Evolutionary conservation across 2,329 filamentous ascomycete species (phyloP).

Genomic region (Phaeosphaeria sp.): DNA sequence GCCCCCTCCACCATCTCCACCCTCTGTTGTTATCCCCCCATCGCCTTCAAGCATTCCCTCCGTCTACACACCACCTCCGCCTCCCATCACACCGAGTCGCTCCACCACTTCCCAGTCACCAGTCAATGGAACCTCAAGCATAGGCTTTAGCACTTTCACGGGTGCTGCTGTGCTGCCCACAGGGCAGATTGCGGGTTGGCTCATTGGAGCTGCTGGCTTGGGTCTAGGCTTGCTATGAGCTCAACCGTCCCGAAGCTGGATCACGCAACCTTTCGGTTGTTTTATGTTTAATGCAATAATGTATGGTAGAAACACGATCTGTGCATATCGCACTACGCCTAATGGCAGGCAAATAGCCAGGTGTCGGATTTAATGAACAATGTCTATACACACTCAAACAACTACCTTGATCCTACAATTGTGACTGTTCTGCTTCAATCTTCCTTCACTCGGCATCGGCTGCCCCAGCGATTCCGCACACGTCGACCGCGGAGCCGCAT

Average conservation of each 20-base stretch:
- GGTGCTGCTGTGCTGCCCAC: slow-evolving; percentile 24
- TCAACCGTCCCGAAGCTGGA: not conserved
- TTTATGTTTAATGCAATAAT: slow-evolving; percentile 16
- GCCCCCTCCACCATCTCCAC: slow-evolving; percentile 8
- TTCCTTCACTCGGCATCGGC: not conserved
- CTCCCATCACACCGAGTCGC: slow-evolving; percentile 12
- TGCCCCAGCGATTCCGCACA: not conserved
- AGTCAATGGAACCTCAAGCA: slow-evolving; percentile 9
- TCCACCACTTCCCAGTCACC: slow-evolving; percentile 16
- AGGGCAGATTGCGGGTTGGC: slow-evolving; percentile 23
- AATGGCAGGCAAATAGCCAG: slow-evolving; percentile 4
- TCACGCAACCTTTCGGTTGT: slow-evolving; percentile 4
- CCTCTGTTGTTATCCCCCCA: not conserved
- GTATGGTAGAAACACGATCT: not conserved
- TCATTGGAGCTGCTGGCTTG: slow-evolving; percentile 34
- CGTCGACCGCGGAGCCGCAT: not conserved
- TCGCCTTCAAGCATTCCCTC: not conserved
- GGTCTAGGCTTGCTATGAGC: slow-evolving; percentile 30
- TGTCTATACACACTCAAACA: not conserved
- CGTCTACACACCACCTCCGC: not conserved
- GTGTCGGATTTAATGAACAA: not conserved
- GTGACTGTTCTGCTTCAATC: not conserved
- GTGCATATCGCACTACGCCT: slow-evolving; percentile 1
- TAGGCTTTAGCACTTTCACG: slow-evolving; percentile 17
- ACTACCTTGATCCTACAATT: not conserved